Evolutionary conservation across 805 yeast species (phyloP).

Genomic region (Metschnikowia rubicola): DNA sequence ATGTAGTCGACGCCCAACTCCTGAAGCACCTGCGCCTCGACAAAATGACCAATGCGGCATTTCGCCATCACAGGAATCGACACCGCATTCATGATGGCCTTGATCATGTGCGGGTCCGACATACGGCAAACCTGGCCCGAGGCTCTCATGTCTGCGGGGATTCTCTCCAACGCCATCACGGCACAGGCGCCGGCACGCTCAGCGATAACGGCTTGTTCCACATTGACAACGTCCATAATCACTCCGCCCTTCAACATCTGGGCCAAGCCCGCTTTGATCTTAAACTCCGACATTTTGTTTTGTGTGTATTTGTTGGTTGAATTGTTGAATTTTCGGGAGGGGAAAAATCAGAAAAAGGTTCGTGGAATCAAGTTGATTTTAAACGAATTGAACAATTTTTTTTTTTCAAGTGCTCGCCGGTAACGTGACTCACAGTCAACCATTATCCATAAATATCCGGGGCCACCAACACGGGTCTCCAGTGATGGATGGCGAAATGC

Average conservation of each 20-base stretch:
- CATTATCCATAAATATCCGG: background rate
- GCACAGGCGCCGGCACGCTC: slow-evolving; percentile 86
- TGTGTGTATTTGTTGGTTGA: background rate
- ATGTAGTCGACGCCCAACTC: slow-evolving; percentile 72
- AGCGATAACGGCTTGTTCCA: slow-evolving; percentile 78
- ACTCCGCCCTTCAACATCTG: slow-evolving; percentile 84
- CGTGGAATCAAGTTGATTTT: background rate
- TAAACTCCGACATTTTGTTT: slow-evolving; percentile 15
- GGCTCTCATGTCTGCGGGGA: slow-evolving; percentile 82
- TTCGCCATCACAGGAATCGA: slow-evolving; percentile 83
- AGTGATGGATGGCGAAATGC: no score
- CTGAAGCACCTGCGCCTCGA: slow-evolving; percentile 76
- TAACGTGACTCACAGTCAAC: slow-evolving; percentile 5
- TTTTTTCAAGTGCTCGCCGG: background rate
- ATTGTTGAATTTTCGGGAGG: background rate
- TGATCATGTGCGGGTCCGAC: slow-evolving; percentile 81
- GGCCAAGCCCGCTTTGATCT: slow-evolving; percentile 75
- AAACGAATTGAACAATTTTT: background rate
- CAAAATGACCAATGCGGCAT: slow-evolving; percentile 78
- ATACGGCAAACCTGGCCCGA: slow-evolving; percentile 81
- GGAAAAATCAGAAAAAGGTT: background rate
- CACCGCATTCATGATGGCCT: slow-evolving; percentile 66
- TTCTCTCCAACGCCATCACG: slow-evolving; percentile 82
- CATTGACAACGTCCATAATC: slow-evolving; percentile 70
- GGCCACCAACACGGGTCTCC: background rate